Percentiles rank a stretch among this genome's conserved stretches.
These are phyloP conservation scores for Tephrocybe sp. DNA, from an alignment of 768 basidiomycete species.

Conservation along the genomic window DNA sequence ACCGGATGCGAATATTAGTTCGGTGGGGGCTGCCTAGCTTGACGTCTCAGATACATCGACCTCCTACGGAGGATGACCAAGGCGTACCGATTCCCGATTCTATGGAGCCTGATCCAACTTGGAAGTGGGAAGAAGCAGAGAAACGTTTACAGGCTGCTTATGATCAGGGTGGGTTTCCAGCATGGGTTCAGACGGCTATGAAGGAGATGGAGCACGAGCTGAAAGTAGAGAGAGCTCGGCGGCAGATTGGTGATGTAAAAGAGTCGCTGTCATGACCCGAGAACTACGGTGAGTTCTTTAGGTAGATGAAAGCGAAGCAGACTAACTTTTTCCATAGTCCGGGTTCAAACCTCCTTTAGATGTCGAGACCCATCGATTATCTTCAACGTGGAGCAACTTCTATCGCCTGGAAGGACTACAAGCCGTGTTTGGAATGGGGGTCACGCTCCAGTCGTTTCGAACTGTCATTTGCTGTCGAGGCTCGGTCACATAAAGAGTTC, in stretches of 20 bases:
- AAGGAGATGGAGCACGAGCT: conserved; percentile 61
- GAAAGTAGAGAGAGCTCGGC: conserved; percentile 43
- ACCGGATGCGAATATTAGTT: conserved; percentile 52
- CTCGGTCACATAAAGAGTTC: too few species aligned
- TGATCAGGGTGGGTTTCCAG: conserved; percentile 54
- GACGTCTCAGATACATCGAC: conserved; percentile 51
- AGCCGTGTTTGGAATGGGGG: too few species aligned
- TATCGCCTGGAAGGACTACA: too few species aligned
- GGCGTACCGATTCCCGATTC: conserved; percentile 8
- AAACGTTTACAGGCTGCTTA: conserved; percentile 55
- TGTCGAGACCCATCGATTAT: too few species aligned
- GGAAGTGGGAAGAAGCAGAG: conserved; percentile 57
- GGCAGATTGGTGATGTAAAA: conserved; percentile 16
- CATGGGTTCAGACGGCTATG: conserved; percentile 54
- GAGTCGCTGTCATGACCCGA: conserved; percentile 2
- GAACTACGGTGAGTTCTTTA: not conserved
- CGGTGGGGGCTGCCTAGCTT: conserved; percentile 48
- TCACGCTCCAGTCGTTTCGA: too few species aligned
- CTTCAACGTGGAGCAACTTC: too few species aligned
- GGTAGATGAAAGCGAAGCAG: too few species aligned
- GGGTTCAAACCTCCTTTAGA: too few species aligned
- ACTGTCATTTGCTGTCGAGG: too few species aligned
- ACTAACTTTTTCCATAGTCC: too few species aligned
- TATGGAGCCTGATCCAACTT: conserved; percentile 28
- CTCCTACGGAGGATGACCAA: conserved; percentile 31